Evolutionary conservation across 2,329 filamentous ascomycete species (phyloP).

Genomic region (Fusarium robinianum): DNA sequence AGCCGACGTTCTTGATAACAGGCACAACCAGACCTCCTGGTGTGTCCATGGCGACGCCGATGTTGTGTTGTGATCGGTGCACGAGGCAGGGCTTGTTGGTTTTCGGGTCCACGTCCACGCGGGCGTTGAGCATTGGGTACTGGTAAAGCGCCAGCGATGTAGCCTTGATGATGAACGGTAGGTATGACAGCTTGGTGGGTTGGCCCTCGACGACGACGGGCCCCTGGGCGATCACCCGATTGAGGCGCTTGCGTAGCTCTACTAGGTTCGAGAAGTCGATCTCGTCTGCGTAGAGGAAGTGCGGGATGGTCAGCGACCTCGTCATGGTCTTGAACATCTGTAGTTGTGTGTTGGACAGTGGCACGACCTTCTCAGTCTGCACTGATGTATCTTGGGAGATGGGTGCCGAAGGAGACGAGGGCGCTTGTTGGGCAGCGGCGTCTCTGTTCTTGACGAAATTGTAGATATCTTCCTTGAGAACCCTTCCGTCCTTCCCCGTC

Average conservation of each 20-base stretch:
- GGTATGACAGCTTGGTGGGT: conserved; percentile 76
- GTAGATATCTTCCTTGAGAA: conserved; percentile 90
- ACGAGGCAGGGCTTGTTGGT: conserved; percentile 73
- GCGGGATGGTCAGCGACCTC: conserved; percentile 83
- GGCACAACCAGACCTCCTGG: conserved; percentile 87
- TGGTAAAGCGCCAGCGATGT: conserved; percentile 81
- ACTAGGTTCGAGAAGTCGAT: conserved; percentile 79
- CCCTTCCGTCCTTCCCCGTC: conserved; percentile 87
- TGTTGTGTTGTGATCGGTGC: conserved; percentile 85
- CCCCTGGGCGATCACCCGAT: conserved; percentile 58
- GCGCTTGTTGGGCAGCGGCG: conserved; percentile 28
- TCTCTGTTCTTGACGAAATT: conserved; percentile 65
- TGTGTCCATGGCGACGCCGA: conserved; percentile 95
- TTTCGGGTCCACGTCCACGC: conserved; percentile 66
- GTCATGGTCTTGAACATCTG: conserved; percentile 99
- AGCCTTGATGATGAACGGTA: conserved; percentile 96
- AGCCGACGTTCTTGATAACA: conserved; percentile 82
- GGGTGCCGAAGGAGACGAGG: conserved; percentile 29
- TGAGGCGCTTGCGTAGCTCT: conserved; percentile 73
- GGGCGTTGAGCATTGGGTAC: conserved; percentile 86
- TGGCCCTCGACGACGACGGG: conserved; percentile 55
- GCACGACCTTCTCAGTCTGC: conserved; percentile 70
- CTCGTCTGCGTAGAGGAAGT: conserved; percentile 94
- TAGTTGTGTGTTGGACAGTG: conserved; percentile 77
- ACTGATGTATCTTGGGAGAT: conserved; percentile 40